These are phyloP conservation scores for Penicillium palitans DNA, from an alignment of 2,329 filamentous ascomycete genomes.

Conservation along the genomic window DNA sequence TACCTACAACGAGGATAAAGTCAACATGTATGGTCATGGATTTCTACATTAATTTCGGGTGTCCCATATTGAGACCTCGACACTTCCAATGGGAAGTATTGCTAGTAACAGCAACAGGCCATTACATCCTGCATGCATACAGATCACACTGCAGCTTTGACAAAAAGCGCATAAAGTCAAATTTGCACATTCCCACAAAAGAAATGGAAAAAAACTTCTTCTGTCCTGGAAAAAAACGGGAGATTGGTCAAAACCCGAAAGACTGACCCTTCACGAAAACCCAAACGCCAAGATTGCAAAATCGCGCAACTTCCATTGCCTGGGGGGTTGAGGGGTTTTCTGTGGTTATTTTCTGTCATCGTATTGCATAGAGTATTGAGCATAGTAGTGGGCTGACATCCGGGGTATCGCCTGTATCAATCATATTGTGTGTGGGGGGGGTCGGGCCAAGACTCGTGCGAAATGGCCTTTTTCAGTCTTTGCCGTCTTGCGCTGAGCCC, in stretches of 20 bases:
- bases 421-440: background rate
- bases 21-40: background rate
- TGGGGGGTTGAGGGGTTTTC: background rate
- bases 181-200: background rate
- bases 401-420: conserved; percentile 4
- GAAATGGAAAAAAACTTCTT: background rate
- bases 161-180: background rate
- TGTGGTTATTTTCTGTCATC: background rate
- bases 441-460: background rate
- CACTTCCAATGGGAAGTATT: background rate
- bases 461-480: conserved; percentile 16
- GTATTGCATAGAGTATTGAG: background rate
- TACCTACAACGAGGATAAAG: background rate
- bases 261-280: background rate
- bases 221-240: background rate
- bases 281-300: background rate
- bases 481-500: conserved; percentile 18
- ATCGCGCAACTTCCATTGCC: background rate
- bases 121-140: background rate
- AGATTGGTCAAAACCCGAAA: background rate
- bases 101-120: background rate
- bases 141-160: background rate
- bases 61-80: background rate
- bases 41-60: background rate
- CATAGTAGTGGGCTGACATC: background rate